Conservation (phyloP, 306 rosid genomes). For the Lathyrus aphaca region DNA sequence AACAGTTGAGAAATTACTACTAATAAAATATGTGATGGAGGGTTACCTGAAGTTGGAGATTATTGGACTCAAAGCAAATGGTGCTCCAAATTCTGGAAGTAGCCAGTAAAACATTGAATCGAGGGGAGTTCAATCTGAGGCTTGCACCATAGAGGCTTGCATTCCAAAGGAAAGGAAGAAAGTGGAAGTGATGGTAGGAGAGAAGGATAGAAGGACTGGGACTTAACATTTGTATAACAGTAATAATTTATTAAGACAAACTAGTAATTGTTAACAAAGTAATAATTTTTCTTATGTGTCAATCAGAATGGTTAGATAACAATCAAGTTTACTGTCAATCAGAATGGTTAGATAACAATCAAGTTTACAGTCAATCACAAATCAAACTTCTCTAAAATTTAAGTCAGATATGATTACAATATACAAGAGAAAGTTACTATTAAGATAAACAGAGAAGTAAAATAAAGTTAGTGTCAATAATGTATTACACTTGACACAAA, state of each 20-base stretch:
- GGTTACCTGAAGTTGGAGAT: conserved; percentile 2
- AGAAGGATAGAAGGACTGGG: background rate
- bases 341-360: background rate
- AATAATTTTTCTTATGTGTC: background rate
- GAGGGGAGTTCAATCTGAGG: background rate
- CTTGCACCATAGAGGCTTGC: background rate
- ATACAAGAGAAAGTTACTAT: conserved; percentile 5
- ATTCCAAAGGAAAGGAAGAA: background rate
- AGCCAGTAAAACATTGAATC: background rate
- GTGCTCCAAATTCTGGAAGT: background rate
- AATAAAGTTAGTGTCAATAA: background rate
- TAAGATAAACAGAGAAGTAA: background rate
- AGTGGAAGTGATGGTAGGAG: background rate
- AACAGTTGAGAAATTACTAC: background rate
- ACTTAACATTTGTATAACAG: background rate
- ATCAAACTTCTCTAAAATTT: conserved; percentile 8
- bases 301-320: background rate
- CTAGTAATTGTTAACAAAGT: background rate
- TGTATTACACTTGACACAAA: background rate
- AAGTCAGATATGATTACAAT: background rate
- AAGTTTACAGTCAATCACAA: background rate
- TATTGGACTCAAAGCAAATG: background rate
- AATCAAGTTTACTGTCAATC: background rate
- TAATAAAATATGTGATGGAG: background rate
- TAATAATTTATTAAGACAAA: background rate